A percentile compares a stretch with the other conserved stretches of the same genome.
These are phyloP conservation scores for Exsudoporus frostii DNA, from an alignment of 768 basidiomycete genomes.

Conservation along the genomic window DNA sequence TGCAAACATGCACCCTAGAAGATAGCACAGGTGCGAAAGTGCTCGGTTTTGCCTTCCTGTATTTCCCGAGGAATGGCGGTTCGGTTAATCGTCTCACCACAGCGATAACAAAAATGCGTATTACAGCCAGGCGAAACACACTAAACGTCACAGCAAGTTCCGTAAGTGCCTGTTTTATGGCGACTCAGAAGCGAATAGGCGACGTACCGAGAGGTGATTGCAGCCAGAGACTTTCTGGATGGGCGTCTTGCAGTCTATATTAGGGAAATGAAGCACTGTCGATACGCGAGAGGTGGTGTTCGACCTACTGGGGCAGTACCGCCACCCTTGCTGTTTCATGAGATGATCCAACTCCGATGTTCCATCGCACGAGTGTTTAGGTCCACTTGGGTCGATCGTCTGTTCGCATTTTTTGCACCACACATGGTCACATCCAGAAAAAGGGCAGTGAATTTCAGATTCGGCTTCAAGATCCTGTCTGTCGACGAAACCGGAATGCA, in stretches of 20 bases:
- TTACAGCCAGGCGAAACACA: slow-evolving; percentile 58
- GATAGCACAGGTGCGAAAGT: slow-evolving; percentile 31
- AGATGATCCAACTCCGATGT: slow-evolving; percentile 49
- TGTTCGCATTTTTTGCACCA: slow-evolving; percentile 65
- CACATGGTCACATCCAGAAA: slow-evolving; percentile 43
- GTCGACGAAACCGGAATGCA: slow-evolving; percentile 49
- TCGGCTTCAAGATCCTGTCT: slow-evolving; percentile 41
- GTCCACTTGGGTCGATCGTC: slow-evolving; percentile 30
- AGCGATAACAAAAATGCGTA: slow-evolving; percentile 53
- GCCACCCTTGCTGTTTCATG: slow-evolving; percentile 56
- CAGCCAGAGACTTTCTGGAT: slow-evolving; percentile 52
- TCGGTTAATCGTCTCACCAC: slow-evolving; percentile 44
- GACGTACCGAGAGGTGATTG: slow-evolving; percentile 56
- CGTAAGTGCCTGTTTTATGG: neutral
- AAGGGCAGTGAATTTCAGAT: slow-evolving; percentile 47
- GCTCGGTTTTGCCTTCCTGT: slow-evolving; percentile 27
- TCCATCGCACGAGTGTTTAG: slow-evolving; percentile 57
- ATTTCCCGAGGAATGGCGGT: slow-evolving; percentile 36
- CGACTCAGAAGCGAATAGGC: neutral
- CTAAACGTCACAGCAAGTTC: slow-evolving; percentile 25
- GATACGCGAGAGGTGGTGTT: neutral
- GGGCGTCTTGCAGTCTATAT: slow-evolving; percentile 44
- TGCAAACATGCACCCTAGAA: slow-evolving; percentile 13
- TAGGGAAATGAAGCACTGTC: neutral
- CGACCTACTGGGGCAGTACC: slow-evolving; percentile 53